These are phyloP conservation scores for Komagataella kurtzmanii DNA, from an alignment of 805 yeast genomes.

Conservation along the genomic window DNA sequence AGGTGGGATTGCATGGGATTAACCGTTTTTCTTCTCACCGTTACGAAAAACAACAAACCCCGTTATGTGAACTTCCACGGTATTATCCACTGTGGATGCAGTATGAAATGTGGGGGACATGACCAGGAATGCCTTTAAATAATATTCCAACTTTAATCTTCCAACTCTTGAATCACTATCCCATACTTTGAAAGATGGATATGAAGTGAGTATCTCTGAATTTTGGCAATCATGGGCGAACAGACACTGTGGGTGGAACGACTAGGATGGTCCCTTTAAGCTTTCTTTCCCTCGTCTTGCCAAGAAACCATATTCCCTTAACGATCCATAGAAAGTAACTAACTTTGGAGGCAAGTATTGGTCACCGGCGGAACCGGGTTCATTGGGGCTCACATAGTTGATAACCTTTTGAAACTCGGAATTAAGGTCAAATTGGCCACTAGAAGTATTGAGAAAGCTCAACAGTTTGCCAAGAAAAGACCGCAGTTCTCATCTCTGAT, in stretches of 20 bases:
- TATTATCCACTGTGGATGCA: neutral
- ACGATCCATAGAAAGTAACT: neutral
- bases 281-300: neutral
- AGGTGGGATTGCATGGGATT: neutral
- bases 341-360: constrained; percentile 1
- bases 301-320: neutral
- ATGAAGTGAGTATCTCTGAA: neutral
- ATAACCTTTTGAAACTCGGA: constrained; percentile 3
- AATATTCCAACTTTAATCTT: too few species aligned
- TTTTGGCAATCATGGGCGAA: neutral
- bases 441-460: constrained; percentile 9
- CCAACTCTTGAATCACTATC: neutral
- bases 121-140: neutral
- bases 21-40: neutral
- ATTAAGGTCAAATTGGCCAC: constrained; percentile 13
- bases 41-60: neutral
- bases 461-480: constrained; percentile 7
- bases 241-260: neutral
- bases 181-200: neutral
- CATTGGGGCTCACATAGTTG: constrained; percentile 4
- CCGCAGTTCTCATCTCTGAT: constrained; percentile 6
- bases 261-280: too few species aligned
- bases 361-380: constrained; percentile 4
- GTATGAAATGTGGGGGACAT: neutral
- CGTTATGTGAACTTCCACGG: neutral